These are phyloP conservation scores for Globisporangium spiculum DNA, from an alignment of 352 stramenopile species.

Conservation along the genomic window DNA sequence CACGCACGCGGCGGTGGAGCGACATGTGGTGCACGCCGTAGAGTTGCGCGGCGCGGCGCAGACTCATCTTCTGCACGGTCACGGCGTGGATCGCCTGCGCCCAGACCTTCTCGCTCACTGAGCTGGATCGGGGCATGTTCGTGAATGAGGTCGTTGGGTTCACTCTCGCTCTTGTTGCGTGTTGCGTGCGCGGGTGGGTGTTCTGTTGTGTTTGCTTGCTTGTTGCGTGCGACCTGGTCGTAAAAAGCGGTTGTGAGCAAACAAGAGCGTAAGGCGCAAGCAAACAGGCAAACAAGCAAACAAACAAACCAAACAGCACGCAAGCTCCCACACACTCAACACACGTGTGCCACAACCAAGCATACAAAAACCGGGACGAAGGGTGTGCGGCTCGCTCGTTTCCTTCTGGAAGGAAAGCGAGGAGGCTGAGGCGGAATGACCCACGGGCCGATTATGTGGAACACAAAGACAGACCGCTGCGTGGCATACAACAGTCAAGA, in stretches of 20 bases:
- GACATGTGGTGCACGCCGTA: conserved; percentile 53
- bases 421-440: not conserved
- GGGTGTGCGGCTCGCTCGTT: not conserved
- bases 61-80: conserved; percentile 44
- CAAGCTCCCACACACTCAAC: not conserved
- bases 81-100: conserved; percentile 40
- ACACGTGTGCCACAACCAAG: not conserved
- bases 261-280: not conserved
- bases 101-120: conserved; percentile 38
- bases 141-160: not conserved
- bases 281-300: not conserved
- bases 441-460: not conserved
- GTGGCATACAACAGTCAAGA: not conserved
- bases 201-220: conserved; percentile 8
- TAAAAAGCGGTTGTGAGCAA: conserved; percentile 5
- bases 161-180: not conserved
- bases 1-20: conserved; percentile 25
- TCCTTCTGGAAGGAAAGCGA: not conserved
- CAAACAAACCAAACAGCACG: not conserved
- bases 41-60: conserved; percentile 33
- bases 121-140: conserved; percentile 19
- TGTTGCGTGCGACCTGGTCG: conserved; percentile 9
- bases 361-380: not conserved
- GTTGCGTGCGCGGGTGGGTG: not conserved
- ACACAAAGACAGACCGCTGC: conserved; percentile 4